phyloP scores from a whole-genome alignment of 1,284 basidiomycete genomes.

The Ganoderma sp. region DNA sequence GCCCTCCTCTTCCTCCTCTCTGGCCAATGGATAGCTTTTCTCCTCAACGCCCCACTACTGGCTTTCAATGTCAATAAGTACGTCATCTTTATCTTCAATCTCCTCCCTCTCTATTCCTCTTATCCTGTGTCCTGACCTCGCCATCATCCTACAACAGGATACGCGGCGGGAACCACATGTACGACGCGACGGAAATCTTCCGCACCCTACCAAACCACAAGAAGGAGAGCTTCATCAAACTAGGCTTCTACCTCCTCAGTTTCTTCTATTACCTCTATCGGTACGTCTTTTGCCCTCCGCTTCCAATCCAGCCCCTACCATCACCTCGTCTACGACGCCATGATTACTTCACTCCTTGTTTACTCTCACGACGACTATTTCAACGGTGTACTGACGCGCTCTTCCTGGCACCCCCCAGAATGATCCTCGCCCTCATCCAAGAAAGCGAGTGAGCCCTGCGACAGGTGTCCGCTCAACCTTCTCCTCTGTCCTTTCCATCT shows the following conservation, averaged over 20 bases:
- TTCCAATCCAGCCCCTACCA: not conserved
- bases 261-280: conserved; percentile 98
- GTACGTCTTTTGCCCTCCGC: conserved; percentile 68
- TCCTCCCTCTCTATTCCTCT: not conserved
- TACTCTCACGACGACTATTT: not conserved
- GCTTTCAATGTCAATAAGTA: conserved; percentile 96
- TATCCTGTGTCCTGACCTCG: not conserved
- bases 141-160: conserved; percentile 63
- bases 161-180: conserved; percentile 94
- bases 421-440: conserved; percentile 45
- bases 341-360: not conserved
- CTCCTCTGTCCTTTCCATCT: not conserved
- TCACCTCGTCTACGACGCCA: conserved; percentile 1
- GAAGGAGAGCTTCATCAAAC: conserved; percentile 96
- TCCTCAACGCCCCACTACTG: conserved; percentile 91
- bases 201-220: conserved; percentile 93
- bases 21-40: conserved; percentile 95
- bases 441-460: conserved; percentile 39
- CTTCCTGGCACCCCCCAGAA: conserved; percentile 31
- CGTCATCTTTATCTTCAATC: conserved; percentile 39
- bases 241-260: conserved; percentile 92
- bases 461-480: not conserved
- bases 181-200: conserved; percentile 99
- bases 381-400: not conserved
- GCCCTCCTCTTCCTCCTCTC: conserved; percentile 88